Evolutionary conservation across 306 rosid species (phyloP), one percentile per base, ranked within the genome.

Genomic region (Fragaria iinumae): DNA sequence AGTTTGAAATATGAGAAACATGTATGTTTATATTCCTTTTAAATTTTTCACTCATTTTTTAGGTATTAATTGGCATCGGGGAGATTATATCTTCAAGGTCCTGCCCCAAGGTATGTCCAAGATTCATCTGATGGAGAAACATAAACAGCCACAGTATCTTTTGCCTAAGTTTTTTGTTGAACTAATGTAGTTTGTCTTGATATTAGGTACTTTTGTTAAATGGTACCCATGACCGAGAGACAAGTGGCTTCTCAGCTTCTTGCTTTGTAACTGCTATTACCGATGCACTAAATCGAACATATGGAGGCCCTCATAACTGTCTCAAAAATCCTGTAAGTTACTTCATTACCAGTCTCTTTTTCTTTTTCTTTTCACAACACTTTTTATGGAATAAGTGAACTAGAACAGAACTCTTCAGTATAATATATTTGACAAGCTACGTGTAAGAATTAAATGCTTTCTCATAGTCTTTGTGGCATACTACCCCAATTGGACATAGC

Each of bases 41-140:
- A 3, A 39, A 39, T 6, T 39, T 44, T 8, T 67, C 43, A 14
- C 55, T 50, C 71, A 41, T 76, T 62, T 74, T 67, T 39, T 80
- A 94, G 98, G 98, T 94, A 62, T 86, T 94, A 65, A 90, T 90
- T 55, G 91, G 96, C 73, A 80, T 94, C 84, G 97, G 98, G 72
- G 98, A 94, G 85, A 84, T 83, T 69, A 88, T 94, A 81, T 90
- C 95, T 72, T 90, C 97, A 77, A 89, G 93, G 86, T 88, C 95
- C 82, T 94, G 95, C 87, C 91, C 86, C 60, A 94, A 94, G 96
- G 98, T 91, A 83, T 73, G 41, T 39, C 43, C 7, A 39, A 39
- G 43, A 39, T 39, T 39, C 43, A 6, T 39, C 8, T 39, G 6
- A 39, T 39, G 43, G 7, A 39, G 8, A 39, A 39, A 39, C 43